phyloP scores from a whole-genome alignment of 2,329 filamentous ascomycete species.

The Hymenotorrendiella dingleyae region DNA sequence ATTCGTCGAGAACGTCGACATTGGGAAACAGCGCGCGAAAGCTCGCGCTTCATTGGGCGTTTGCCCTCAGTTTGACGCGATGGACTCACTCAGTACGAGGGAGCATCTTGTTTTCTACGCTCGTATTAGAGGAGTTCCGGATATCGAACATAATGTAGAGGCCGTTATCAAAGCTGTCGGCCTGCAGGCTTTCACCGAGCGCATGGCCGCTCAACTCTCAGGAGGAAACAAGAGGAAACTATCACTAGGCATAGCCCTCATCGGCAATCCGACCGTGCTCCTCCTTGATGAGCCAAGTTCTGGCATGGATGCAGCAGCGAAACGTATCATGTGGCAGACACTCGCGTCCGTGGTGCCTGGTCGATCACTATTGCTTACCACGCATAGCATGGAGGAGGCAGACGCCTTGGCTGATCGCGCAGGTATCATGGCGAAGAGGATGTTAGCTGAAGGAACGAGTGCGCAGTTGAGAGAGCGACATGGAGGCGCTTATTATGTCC shows the following conservation, averaged over 20 bases:
- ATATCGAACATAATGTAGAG: slow-evolving; percentile 70
- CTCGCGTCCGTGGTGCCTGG: slow-evolving; percentile 67
- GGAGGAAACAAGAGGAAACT: slow-evolving; percentile 95
- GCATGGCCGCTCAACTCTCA: slow-evolving; percentile 74
- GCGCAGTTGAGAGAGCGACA: slow-evolving; percentile 67
- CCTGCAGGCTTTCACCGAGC: slow-evolving; percentile 60
- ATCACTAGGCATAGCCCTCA: slow-evolving; percentile 80
- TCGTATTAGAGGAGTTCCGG: slow-evolving; percentile 68
- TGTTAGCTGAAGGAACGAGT: slow-evolving; percentile 78
- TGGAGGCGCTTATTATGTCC: slow-evolving; percentile 74
- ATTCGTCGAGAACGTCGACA: slow-evolving; percentile 65
- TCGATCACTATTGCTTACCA: slow-evolving; percentile 80
- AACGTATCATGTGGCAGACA: slow-evolving; percentile 90
- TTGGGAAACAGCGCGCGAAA: slow-evolving; percentile 63
- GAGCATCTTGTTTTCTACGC: slow-evolving; percentile 90
- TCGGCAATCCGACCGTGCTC: slow-evolving; percentile 84
- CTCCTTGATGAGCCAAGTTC: slow-evolving; percentile 85
- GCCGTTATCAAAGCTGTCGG: slow-evolving; percentile 79
- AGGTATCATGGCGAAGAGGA: slow-evolving; percentile 77
- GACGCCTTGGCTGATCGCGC: slow-evolving; percentile 79
- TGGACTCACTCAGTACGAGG: slow-evolving; percentile 83
- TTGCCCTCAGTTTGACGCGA: slow-evolving; percentile 81
- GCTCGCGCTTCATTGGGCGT: slow-evolving; percentile 80
- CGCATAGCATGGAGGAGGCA: slow-evolving; percentile 93
- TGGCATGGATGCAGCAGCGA: slow-evolving; percentile 84